Base-by-base conservation (phyloP, 2,329 filamentous ascomycete genomes). In the Fusarium miscanthi region DNA sequence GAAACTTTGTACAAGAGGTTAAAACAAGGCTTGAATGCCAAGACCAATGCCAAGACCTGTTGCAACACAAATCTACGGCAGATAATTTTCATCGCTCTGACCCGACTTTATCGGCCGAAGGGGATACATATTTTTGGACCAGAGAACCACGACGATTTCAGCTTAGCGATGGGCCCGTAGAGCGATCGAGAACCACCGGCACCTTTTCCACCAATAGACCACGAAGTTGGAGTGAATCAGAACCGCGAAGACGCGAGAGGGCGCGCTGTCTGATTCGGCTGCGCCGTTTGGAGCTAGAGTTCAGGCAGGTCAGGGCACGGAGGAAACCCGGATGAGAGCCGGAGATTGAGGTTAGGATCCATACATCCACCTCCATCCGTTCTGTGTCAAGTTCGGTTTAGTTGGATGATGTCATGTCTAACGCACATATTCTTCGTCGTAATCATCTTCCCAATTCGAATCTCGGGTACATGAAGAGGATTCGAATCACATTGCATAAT, bases 1-100 rank as follows among this genome's bases (percentile, higher is more conserved):
- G 54, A 74, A 72, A 49, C 58, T 43, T 48, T 49, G 38, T 59
- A 46, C 56, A 65, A 63, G 73, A 66, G 56, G 70, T 75, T 56
- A 59, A 75, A 75, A 75, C 73, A 76, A 76, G 69, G 72, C 70
- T 69, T 65, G 40, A 40, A 59, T 45, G 74, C 74, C 74, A 76
- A 76, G 74, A 74, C 66, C 23, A 48, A 59, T 38, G 70, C 74
- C 74, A 76, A 76, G 73, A 70, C 56, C 43, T 57, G 33, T 57
- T 49, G 61, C 48, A 66, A 43, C 52, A 57, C 56, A 45, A 54
- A 56, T 66, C 58, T 42, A 59, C 41, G 43, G 54, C 62, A 69
- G 33, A 70, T 33, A 54, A 42, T 27, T 61, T 31, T 31, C 31
- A 56, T 51, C 56, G 41, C 48, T 53, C 48, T 60, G 43, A 54